Evolutionary conservation across 2,329 filamentous ascomycete genomes (phyloP).

Genomic region (Colletotrichum sp.): DNA sequence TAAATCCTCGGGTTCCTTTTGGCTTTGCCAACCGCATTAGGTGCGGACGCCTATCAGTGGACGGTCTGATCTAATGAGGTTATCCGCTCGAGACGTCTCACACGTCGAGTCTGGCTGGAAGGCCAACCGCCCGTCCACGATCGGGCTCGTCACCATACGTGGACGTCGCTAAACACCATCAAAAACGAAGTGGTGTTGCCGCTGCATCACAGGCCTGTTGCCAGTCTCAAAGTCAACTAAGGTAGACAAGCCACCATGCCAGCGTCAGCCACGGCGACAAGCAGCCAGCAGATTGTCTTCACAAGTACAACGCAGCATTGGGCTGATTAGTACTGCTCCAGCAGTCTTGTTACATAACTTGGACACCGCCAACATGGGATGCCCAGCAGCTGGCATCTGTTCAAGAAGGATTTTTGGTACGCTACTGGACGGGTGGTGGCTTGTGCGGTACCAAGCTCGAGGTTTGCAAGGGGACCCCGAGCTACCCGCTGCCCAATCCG

Average conservation of each 20-base stretch:
- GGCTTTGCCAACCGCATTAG: neutral
- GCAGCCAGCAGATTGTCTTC: neutral
- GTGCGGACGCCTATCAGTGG: neutral
- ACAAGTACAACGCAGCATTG: neutral
- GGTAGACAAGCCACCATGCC: neutral
- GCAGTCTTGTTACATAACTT: neutral
- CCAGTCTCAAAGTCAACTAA: neutral
- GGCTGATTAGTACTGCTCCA: neutral
- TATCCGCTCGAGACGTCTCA: conserved; percentile 14
- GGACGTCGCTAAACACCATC: neutral
- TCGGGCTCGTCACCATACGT: neutral
- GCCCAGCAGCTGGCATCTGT: neutral
- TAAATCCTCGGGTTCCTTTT: neutral
- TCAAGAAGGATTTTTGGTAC: neutral
- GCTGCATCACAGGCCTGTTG: neutral
- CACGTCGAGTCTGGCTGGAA: neutral
- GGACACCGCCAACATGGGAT: neutral
- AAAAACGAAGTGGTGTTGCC: neutral
- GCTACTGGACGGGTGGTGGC: neutral
- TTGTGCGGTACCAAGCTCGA: neutral
- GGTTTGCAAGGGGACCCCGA: conserved; percentile 3
- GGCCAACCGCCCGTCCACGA: neutral
- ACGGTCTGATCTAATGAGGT: conserved; percentile 1
- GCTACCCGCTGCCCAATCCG: conserved; percentile 1
- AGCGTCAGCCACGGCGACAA: neutral